Evolutionary conservation across 2,329 filamentous ascomycete species (phyloP).

Genomic region (Xylariales sp.): DNA sequence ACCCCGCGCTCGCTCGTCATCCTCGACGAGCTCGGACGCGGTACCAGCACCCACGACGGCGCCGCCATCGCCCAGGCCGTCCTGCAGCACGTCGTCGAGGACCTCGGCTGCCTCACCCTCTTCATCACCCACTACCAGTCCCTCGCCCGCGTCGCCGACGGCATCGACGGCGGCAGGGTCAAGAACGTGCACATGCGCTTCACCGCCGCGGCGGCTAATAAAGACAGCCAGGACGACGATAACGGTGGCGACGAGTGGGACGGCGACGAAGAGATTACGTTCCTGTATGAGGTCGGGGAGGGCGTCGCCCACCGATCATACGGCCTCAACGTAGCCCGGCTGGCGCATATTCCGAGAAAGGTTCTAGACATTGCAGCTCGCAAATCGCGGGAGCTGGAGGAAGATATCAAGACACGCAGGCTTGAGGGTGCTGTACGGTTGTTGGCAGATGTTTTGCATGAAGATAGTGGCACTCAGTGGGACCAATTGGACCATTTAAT

Average conservation of each 20-base stretch:
- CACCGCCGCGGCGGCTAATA: slow-evolving; percentile 33
- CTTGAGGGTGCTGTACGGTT: slow-evolving; percentile 45
- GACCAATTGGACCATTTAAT: slow-evolving; percentile 50
- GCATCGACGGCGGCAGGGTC: slow-evolving; percentile 58
- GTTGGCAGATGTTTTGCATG: slow-evolving; percentile 35
- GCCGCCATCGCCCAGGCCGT: slow-evolving; percentile 94
- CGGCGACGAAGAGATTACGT: slow-evolving; percentile 77
- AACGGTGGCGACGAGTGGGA: slow-evolving; percentile 15
- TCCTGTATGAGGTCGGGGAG: slow-evolving; percentile 87
- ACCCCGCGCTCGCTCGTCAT: slow-evolving; percentile 83
- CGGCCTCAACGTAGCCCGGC: slow-evolving; percentile 83
- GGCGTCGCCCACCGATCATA: slow-evolving; percentile 93
- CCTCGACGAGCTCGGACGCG: slow-evolving; percentile 89
- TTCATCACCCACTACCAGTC: slow-evolving; percentile 99
- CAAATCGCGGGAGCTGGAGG: slow-evolving; percentile 79
- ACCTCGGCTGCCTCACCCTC: slow-evolving; percentile 73
- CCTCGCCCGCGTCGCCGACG: slow-evolving; percentile 65
- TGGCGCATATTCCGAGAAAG: slow-evolving; percentile 74
- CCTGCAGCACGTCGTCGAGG: slow-evolving; percentile 74
- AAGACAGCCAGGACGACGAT: slow-evolving; percentile 1
- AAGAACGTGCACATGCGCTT: slow-evolving; percentile 96
- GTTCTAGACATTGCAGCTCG: slow-evolving; percentile 75
- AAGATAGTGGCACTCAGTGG: too few relatives aligned
- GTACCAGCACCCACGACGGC: slow-evolving; percentile 92
- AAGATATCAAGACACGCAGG: slow-evolving; percentile 60